Base-by-base conservation (phyloP, 108 stramenopile genomes). In the Epipyxis sp. region DNA sequence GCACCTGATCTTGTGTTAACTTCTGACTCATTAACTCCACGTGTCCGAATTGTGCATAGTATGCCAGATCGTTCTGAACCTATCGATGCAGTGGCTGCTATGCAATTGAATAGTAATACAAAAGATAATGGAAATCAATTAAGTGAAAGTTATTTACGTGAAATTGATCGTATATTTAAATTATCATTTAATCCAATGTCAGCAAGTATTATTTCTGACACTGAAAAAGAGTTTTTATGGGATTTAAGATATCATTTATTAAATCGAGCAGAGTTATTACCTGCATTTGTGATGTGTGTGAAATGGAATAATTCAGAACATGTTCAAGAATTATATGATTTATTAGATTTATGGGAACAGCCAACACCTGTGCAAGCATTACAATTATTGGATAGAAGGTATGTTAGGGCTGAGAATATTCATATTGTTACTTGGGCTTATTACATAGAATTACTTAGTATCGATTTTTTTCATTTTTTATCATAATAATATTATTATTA, bases 341-440 rank as follows among this genome's bases (percentile, higher is more conserved):
- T 80, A 45, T 76, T 87, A 10, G 29, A 78, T 50, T 29, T 1
- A 2, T 87, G 86, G 86, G 44, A 62, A 29, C 78, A 59, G 13
- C 79, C 81, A 57, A 65, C 67, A 34, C 78, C 86, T 10, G 46
- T 85, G 42, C 29, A 57, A 3, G 86, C 86, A 25, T 77, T 87
- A 40, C 86, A 87, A 74, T 62, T 87, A 35, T 58, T 87, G 29
- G 82, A 83, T 76, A 25, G 40, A 41, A 37, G n/a, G n/a, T n/a
- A n/a, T n/a, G n/a, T n/a, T n/a, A n/a, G n/a, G n/a, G n/a, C n/a
- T n/a, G n/a, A n/a, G n/a, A n/a, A n/a, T n/a, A n/a, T n/a, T n/a
- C n/a, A n/a, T n/a, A n/a, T n/a, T n/a, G n/a, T n/a, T n/a, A n/a
- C n/a, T n/a, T n/a, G n/a, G n/a, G n/a, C n/a, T n/a, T n/a, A n/a